Base-by-base conservation (phyloP, 2,329 filamentous ascomycete genomes). In the Aaosphaeria arxii region DNA sequence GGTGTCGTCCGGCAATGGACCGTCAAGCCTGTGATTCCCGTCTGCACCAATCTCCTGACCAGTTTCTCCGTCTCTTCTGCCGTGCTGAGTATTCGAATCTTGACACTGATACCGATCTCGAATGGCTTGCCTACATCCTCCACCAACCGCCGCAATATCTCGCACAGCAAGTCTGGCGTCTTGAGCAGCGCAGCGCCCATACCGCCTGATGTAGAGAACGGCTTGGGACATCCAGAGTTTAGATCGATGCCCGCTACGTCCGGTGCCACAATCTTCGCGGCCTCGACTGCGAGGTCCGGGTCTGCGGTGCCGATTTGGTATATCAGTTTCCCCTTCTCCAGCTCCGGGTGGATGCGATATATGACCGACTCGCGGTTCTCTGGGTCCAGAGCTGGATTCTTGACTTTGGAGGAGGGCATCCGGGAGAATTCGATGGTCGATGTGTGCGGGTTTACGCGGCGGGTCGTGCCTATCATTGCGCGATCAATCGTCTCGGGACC, bases 201-300 rank as follows among this genome's bases (percentile, higher is more conserved):
- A 43, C 94, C 94, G 51, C 91, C 91, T 53, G 82, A 82, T 2
- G 92, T 96, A 63, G 89, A 95, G 72, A 99, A 99, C 0, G 92
- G 89, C 71, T 99, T 99, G 1, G 94, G 94, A 66, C 94, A 99
- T n/a, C 94, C 94, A 0, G 94, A 91, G 69, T 99, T 99, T 53
- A 99, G 87, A 69, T 97, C 94, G 59, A 99, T 96, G 51, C 94
- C 94, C 0, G 86, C 85, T 3, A 99, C 94, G 71, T 97, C 90
- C 9, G 76, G 81, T 0, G 91, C 94, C 17, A 99, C 87, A 11
- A 96, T 74, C 45, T 85, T 85, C 2, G 92, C 91, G 1, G 92
- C 91, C 67, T 88, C 75, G 0, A 97, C 91, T 1, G 94, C 94
- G 30, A 85, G 80, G 9, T 87, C 85, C 0, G 94, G 90, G 50